phyloP scores from a whole-genome alignment of 306 rosid species.

The Luffa aegyptiaca region DNA sequence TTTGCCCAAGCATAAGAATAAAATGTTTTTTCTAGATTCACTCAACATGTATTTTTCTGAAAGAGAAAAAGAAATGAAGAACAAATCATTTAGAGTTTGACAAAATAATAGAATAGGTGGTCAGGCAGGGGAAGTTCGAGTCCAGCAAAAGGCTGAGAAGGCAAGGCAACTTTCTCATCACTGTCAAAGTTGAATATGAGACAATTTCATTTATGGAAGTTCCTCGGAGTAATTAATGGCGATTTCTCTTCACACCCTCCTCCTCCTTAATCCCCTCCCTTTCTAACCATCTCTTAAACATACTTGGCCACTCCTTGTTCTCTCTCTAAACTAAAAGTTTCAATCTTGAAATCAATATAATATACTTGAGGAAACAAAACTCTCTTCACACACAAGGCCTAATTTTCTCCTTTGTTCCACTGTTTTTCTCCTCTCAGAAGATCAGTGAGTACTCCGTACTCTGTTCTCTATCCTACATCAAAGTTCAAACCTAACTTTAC shows the following conservation, averaged over 20 bases:
- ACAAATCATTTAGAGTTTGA: not conserved
- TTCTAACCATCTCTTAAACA: too few species aligned
- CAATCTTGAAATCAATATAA: too few species aligned
- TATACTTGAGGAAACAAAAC: too few species aligned
- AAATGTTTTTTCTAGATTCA: too few species aligned
- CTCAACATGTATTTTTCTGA: not conserved
- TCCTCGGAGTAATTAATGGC: not conserved
- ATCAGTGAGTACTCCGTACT: not conserved
- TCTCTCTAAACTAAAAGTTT: not conserved
- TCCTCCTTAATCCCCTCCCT: too few species aligned
- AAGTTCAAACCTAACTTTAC: constrained; percentile 7
- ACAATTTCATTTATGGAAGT: not conserved
- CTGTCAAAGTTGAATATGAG: not conserved
- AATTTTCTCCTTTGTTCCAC: too few species aligned
- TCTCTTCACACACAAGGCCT: too few species aligned
- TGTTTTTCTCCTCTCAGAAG: not conserved
- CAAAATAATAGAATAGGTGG: not conserved
- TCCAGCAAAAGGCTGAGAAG: not conserved
- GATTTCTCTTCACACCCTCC: not conserved
- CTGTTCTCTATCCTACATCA: constrained; percentile 3
- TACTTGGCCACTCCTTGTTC: not conserved
- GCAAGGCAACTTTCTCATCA: not conserved
- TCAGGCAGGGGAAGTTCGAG: not conserved
- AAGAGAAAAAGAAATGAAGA: not conserved
- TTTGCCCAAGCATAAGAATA: too few species aligned